Conservation (phyloP, 148 eudicot genomes). For the Agrostemma githago region DNA sequence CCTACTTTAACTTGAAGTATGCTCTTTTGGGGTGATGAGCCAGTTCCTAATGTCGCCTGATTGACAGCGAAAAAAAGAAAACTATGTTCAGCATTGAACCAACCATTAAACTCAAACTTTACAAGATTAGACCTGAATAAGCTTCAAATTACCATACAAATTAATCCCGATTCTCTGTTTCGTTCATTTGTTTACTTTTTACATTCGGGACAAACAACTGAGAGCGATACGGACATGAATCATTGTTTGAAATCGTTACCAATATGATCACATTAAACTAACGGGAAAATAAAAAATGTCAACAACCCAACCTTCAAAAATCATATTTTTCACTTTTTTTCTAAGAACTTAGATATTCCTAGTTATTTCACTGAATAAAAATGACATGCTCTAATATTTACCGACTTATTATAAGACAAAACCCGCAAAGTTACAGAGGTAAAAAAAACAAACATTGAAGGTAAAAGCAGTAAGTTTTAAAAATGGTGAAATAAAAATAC, state of each 20-base stretch:
- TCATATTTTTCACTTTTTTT: background rate
- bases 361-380: background rate
- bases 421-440: background rate
- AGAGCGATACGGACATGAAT: background rate
- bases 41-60: slow-evolving; percentile 76
- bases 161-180: background rate
- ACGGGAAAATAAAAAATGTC: background rate
- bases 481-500: slow-evolving; percentile 23
- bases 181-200: too few species aligned
- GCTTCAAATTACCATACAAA: background rate
- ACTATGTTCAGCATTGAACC: slow-evolving; percentile 2
- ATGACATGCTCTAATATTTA: too few species aligned
- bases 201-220: too few species aligned
- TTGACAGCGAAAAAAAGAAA: background rate
- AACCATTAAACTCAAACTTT: background rate
- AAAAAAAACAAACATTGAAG: background rate
- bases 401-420: background rate
- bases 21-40: slow-evolving; percentile 59
- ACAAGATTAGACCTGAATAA: background rate
- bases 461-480: background rate
- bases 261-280: background rate
- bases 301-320: background rate
- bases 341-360: background rate
- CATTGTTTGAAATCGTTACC: background rate
- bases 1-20: slow-evolving; percentile 73